A percentile compares a stretch with the other conserved stretches of the same genome.
phyloP scores from a whole-genome alignment of 257 asterid species.

The Salvia rosmarinus region DNA sequence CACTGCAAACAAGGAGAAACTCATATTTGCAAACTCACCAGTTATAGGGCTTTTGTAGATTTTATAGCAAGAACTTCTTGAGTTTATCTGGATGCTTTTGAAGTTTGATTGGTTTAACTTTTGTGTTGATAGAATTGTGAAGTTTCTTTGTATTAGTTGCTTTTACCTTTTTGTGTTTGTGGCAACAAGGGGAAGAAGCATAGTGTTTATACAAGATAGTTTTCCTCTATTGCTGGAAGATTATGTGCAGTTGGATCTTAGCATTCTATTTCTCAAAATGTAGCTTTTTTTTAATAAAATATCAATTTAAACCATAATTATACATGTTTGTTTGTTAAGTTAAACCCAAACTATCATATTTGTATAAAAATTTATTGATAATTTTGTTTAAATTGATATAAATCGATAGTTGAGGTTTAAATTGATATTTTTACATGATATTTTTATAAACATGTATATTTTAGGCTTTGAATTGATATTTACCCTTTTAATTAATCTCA shows the following conservation, averaged over 20 bases:
- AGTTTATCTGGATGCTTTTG: conserved; percentile 34
- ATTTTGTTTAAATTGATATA: no score
- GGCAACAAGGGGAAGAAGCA: background rate
- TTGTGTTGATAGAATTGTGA: conserved; percentile 30
- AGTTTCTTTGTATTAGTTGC: background rate
- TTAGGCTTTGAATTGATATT: no score
- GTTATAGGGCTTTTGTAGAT: conserved; percentile 69
- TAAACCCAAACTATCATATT: no score
- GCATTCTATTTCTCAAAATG: background rate
- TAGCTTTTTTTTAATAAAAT: no score
- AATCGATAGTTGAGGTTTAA: no score
- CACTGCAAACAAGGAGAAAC: conserved; percentile 58
- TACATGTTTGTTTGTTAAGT: no score
- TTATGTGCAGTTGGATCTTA: background rate
- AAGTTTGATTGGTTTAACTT: conserved; percentile 23
- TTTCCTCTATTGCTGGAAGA: background rate
- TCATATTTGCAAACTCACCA: conserved; percentile 78
- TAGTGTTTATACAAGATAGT: conserved; percentile 2
- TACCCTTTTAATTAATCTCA: no score
- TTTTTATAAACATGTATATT: no score
- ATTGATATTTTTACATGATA: no score
- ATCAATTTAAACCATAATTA: no score
- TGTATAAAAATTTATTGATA: no score
- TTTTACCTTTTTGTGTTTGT: background rate
- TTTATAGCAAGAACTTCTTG: conserved; percentile 21